Evolutionary conservation across 1,284 basidiomycete species (phyloP), one percentile per base, ranked within the genome.

Genomic region (Cutaneotrichosporon mucoides): DNA sequence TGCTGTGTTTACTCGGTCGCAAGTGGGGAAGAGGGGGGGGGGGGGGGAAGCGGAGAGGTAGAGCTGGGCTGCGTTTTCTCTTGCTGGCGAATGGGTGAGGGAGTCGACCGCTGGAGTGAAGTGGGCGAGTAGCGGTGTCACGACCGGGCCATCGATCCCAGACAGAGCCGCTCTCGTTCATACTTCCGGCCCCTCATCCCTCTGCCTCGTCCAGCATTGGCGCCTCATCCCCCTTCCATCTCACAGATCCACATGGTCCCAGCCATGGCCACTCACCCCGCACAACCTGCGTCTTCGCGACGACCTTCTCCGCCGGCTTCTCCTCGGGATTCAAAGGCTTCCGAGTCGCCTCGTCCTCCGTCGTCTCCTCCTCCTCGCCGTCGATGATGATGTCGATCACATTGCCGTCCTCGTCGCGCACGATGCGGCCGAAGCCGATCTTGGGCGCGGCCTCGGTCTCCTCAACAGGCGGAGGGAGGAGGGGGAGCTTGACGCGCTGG

Each of bases 361-460:
- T 46, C 47, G 24, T 24, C n/a, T 69, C 72, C 0, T 76, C 73
- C 33, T 77, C 73, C 12, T 84, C 85, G 34, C 84, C 84, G 13
- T 82, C 79, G 60, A 96, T 77, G 71, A 93, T 85, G 49, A 97
- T 82, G 60, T 86, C 83, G 43, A 93, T 71, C 40, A 95, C 82
- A 66, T 88, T 88, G 40, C 94, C 95, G 4, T 84, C 80, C 48
- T 83, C 86, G 75, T 97, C 93, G 46, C 92, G 84, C 55, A 93
- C 79, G 66, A 99, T 93, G 66, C 86, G 84, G 12, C 92, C 95
- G 73, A 87, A 88, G 6, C 90, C 88, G 68, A 82, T 84, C n/a
- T 84, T 85, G 49, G 88, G 79, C 16, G 61, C 24, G 24, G 24
- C 24, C 24, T 24, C 24, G 24, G 24, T 24, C 24, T 24, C 55